phyloP scores from a whole-genome alignment of 805 yeast species.

The Metschnikowia lachancei region DNA sequence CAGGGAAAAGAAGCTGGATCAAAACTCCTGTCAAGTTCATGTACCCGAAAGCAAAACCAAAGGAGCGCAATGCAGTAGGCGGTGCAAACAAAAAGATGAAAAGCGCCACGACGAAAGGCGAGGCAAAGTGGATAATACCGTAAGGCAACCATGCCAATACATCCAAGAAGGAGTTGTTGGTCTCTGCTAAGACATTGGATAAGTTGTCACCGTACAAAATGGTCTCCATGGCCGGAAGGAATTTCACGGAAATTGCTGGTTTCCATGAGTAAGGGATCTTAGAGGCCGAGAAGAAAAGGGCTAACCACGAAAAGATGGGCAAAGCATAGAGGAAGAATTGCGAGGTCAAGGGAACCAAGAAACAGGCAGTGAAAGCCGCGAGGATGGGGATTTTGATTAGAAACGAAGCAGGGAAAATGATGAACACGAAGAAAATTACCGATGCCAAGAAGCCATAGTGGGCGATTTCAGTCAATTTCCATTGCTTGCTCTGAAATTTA shows the following conservation, averaged over 20 bases:
- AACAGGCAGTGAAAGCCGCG: slow-evolving; percentile 44
- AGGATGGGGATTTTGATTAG: slow-evolving; percentile 40
- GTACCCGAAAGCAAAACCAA: slow-evolving; percentile 91
- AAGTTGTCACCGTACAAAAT: slow-evolving; percentile 88
- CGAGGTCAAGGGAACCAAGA: slow-evolving; percentile 68
- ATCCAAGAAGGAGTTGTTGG: slow-evolving; percentile 63
- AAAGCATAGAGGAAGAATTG: slow-evolving; percentile 82
- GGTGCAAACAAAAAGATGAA: slow-evolving; percentile 85
- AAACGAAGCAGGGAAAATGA: slow-evolving; percentile 55
- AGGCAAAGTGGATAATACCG: slow-evolving; percentile 85
- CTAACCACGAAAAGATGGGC: slow-evolving; percentile 84
- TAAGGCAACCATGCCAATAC: slow-evolving; percentile 94
- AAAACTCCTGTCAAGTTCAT: slow-evolving; percentile 87
- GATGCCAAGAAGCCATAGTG: slow-evolving; percentile 50
- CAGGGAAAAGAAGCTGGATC: slow-evolving; percentile 79
- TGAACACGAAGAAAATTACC: slow-evolving; percentile 57
- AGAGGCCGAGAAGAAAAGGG: slow-evolving; percentile 73
- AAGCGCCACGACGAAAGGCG: slow-evolving; percentile 83
- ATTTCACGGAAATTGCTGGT: slow-evolving; percentile 86
- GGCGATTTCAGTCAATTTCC: slow-evolving; percentile 47
- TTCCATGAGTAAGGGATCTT: slow-evolving; percentile 71
- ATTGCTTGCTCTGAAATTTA: slow-evolving; percentile 41
- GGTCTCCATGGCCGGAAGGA: slow-evolving; percentile 88
- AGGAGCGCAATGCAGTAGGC: slow-evolving; percentile 78
- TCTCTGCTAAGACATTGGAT: slow-evolving; percentile 75